Evolutionary conservation across 176 grass and related monocot genomes (phyloP).

Genomic region (Poa pratensis): DNA sequence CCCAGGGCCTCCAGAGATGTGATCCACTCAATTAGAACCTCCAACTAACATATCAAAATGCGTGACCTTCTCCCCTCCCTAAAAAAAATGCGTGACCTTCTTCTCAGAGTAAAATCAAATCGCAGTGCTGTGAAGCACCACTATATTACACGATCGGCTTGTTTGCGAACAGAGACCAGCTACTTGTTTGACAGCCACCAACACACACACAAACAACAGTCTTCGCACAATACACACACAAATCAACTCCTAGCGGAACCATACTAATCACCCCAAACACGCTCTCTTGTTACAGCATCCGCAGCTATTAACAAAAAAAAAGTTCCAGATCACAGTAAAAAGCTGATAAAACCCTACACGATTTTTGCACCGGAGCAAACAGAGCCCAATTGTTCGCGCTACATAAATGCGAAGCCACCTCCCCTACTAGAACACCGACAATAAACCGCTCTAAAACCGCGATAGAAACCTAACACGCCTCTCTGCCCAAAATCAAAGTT

Average conservation of each 20-base stretch:
- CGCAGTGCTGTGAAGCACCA: not conserved
- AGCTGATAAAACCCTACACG: constrained; percentile 16
- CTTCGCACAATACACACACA: not conserved
- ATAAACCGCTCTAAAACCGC: not conserved
- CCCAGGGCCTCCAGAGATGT: not conserved
- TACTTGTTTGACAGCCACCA: constrained; percentile 11
- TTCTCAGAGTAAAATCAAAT: not conserved
- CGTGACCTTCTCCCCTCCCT: not conserved
- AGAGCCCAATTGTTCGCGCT: not conserved
- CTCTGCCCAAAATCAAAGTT: constrained; percentile 8
- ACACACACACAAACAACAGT: not conserved
- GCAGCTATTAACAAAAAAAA: not conserved
- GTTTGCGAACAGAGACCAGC: not conserved
- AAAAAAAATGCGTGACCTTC: not conserved
- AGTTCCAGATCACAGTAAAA: constrained; percentile 25
- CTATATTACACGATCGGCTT: not conserved
- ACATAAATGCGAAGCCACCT: not conserved
- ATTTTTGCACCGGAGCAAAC: not conserved
- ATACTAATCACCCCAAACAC: constrained; percentile 14
- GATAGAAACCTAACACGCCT: constrained; percentile 18
- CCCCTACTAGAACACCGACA: not conserved
- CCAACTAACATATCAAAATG: not conserved
- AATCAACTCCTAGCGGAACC: not conserved
- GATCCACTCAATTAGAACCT: constrained; percentile 3
- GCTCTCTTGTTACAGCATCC: not conserved